These are phyloP conservation scores for Russula virescens DNA, from an alignment of 768 basidiomycete genomes.

Conservation along the genomic window DNA sequence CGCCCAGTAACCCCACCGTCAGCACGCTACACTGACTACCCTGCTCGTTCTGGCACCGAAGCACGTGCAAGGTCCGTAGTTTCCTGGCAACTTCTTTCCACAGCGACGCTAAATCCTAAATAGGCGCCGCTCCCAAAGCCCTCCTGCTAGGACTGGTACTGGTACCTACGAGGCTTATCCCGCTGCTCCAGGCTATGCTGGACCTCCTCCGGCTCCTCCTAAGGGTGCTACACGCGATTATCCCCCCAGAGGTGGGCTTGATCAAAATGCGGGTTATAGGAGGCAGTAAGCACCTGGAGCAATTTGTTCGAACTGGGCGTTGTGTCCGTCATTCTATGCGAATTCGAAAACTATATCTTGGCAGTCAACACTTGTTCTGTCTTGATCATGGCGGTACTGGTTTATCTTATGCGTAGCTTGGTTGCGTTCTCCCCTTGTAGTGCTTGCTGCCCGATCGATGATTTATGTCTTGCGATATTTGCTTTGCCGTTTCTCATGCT, in stretches of 20 bases:
- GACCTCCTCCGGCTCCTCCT: conserved; percentile 23
- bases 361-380: conserved; percentile 23
- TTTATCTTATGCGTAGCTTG: conserved; percentile 25
- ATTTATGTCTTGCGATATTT: conserved; percentile 24
- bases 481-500: conserved; percentile 24
- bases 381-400: conserved; percentile 22
- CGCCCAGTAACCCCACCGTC: conserved; percentile 28
- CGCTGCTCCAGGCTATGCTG: conserved; percentile 21
- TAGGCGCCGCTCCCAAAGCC: conserved; percentile 27
- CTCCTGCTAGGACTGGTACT: conserved; percentile 23
- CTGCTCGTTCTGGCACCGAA: conserved; percentile 24
- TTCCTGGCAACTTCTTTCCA: neutral
- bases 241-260: conserved; percentile 24
- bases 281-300: conserved; percentile 19
- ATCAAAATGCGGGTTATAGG: conserved; percentile 22
- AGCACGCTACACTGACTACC: conserved; percentile 26
- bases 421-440: conserved; percentile 24
- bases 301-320: conserved; percentile 6
- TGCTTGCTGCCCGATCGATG: conserved; percentile 22
- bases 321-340: conserved; percentile 9
- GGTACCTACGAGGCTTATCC: conserved; percentile 25
- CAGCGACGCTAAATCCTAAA: neutral
- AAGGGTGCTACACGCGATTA: conserved; percentile 25
- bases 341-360: conserved; percentile 18
- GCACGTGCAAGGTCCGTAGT: conserved; percentile 22